Base-by-base conservation (phyloP, 768 basidiomycete species). In the Russula sp. region DNA sequence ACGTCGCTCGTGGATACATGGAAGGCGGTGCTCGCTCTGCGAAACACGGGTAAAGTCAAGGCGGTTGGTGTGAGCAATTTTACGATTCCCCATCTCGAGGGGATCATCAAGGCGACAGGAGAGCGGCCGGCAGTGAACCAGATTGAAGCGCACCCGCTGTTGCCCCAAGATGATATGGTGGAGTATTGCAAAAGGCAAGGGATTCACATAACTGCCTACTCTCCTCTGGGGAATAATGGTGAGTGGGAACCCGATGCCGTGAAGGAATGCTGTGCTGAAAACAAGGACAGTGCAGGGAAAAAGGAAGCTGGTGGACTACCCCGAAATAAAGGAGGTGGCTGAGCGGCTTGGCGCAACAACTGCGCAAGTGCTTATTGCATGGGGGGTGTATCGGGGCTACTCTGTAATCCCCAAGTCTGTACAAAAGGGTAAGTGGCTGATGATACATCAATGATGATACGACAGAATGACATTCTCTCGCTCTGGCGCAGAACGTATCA, bases 401-500 rank as follows among this genome's bases (percentile, higher is more conserved):
- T 85, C 84, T 9, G 87, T 93, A 64, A 90, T 93, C 68, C 92
- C 92, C 18, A 93, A 94, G 80, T 85, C 83, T 58, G 88, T 91
- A 32, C 77, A 85, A 60, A 77, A 86, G 69, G 73, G 79, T 81
- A 42, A 20, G 59, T 45, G 5, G 32, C 14, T n/a, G 25, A 47
- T 18, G 29, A 22, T 14, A 2, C 22, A 25, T 18, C 10, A 13
- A 25, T 38, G 9, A n/a, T n/a, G 35, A 22, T 20, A 14, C 11
- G 14, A 14, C 22, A 22, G 25, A 8, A 16, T 25, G 47, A 1
- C 9, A 4, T n/a, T 8, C 29, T 45, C 4, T 5, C 22, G 8
- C 18, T 43, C 55, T 57, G 20, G 50, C 46, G 43, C 63, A 78
- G 82, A 76, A 4, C 87, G 88, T 43, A 86, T 91, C 74, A 70